Percentiles rank a stretch among this genome's conserved stretches.
phyloP scores from a whole-genome alignment of 192 early-diverging fungal species.

The Dissophora ornata region DNA sequence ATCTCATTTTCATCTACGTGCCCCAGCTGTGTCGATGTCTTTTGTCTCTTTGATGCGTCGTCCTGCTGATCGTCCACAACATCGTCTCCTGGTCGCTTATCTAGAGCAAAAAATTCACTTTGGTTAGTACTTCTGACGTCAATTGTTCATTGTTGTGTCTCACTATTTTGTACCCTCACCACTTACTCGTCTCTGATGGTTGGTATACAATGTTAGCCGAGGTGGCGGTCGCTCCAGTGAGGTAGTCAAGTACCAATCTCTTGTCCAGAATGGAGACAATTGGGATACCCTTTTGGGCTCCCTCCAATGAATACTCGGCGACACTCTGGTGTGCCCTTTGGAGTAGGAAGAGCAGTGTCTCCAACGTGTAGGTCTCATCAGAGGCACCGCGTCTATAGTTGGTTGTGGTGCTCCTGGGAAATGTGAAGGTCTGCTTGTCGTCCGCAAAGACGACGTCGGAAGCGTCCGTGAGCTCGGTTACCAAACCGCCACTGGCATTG shows the following conservation, averaged over 20 bases:
- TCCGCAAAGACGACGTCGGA: constrained; percentile 68
- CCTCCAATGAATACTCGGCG: constrained; percentile 77
- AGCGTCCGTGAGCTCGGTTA: constrained; percentile 58
- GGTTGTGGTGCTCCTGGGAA: constrained; percentile 68
- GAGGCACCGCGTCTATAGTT: constrained; percentile 67
- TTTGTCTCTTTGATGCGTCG: constrained; percentile 49
- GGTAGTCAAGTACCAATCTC: constrained; percentile 73
- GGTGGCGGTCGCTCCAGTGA: constrained; percentile 69
- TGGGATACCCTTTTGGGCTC: constrained; percentile 66
- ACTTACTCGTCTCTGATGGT: constrained; percentile 28
- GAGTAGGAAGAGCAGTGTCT: constrained; percentile 78
- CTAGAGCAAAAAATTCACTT: constrained; percentile 20
- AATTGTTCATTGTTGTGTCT: background rate
- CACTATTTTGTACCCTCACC: too few species aligned
- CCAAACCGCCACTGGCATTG: constrained; percentile 53
- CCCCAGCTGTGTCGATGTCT: constrained; percentile 28
- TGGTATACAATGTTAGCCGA: constrained; percentile 52
- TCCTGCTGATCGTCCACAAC: constrained; percentile 49
- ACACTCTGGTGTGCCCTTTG: constrained; percentile 72
- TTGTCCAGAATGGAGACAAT: constrained; percentile 83
- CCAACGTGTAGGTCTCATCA: constrained; percentile 74
- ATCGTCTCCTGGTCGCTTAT: constrained; percentile 51
- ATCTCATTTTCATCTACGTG: constrained; percentile 48
- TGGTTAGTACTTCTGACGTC: background rate
- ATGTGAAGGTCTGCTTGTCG: constrained; percentile 55